These are phyloP conservation scores for Blattamonas nauphoetae DNA, from an alignment of 78 protist genomes.

Conservation along the genomic window DNA sequence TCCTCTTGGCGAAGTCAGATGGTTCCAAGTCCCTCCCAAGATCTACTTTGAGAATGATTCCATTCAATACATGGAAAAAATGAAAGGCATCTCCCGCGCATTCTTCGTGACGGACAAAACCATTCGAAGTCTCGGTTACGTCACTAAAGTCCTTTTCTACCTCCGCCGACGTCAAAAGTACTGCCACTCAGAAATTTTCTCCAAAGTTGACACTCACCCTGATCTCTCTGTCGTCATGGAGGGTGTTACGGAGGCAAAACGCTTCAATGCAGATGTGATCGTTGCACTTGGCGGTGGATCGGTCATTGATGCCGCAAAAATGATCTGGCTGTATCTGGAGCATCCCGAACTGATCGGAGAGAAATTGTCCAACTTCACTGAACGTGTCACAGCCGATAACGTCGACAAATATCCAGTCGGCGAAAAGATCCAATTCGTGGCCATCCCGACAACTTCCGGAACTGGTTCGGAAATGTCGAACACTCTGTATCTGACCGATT, in stretches of 20 bases:
- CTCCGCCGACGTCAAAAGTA: constrained; percentile 3
- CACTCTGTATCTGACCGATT: constrained; percentile 12
- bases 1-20: too few relatives aligned
- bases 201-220: constrained; percentile 22
- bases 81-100: not conserved
- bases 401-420: too few relatives aligned
- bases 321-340: constrained; percentile 18
- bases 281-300: constrained; percentile 44
- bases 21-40: constrained; percentile 18
- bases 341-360: constrained; percentile 33
- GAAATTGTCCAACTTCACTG: constrained; percentile 15
- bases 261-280: constrained; percentile 17
- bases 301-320: constrained; percentile 31
- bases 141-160: not conserved
- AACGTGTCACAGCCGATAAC: too few relatives aligned
- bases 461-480: constrained; percentile 35
- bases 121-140: not conserved
- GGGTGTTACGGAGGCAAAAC: not conserved
- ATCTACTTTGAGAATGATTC: constrained; percentile 13
- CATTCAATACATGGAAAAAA: not conserved
- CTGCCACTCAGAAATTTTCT: not conserved
- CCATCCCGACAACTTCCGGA: constrained; percentile 45
- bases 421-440: not conserved
- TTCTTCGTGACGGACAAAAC: constrained; percentile 17
- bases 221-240: not conserved